Evolutionary conservation across 2,329 filamentous ascomycete genomes (phyloP).

Genomic region (Apiospora phragmitis): DNA sequence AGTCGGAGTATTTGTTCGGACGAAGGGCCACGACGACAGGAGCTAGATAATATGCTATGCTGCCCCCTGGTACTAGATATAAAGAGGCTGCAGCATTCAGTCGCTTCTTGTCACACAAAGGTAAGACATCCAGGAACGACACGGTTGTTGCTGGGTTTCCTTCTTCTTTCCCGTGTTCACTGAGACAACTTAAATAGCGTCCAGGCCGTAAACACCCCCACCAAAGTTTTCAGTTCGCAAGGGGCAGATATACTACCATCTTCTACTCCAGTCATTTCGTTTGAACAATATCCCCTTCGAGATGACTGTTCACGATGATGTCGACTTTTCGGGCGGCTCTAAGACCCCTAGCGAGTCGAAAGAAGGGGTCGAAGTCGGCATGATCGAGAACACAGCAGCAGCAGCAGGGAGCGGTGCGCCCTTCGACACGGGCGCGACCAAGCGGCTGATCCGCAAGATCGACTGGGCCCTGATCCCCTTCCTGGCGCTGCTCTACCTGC

Average conservation of each 20-base stretch:
- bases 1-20: neutral
- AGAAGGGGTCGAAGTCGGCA: conserved; percentile 13
- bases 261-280: neutral
- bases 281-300: neutral
- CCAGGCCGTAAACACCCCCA: neutral
- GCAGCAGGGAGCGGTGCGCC: conserved; percentile 14
- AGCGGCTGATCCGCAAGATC: conserved; percentile 47
- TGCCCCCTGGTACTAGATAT: neutral
- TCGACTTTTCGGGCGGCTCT: conserved; percentile 11
- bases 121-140: neutral
- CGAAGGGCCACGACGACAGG: neutral
- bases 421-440: conserved; percentile 40
- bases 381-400: conserved; percentile 20
- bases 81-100: neutral
- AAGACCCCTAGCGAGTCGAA: conserved; percentile 11
- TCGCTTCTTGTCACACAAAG: neutral
- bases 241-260: neutral
- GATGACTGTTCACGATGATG: conserved; percentile 7
- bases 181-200: neutral
- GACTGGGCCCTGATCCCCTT: conserved; percentile 55
- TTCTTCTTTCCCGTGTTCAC: neutral
- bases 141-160: neutral
- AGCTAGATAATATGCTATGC: neutral
- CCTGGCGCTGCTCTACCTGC: conserved; percentile 52
- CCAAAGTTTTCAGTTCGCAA: neutral